Conservation (phyloP, 2,329 filamentous ascomycete species). For the Penicillium hordei region DNA sequence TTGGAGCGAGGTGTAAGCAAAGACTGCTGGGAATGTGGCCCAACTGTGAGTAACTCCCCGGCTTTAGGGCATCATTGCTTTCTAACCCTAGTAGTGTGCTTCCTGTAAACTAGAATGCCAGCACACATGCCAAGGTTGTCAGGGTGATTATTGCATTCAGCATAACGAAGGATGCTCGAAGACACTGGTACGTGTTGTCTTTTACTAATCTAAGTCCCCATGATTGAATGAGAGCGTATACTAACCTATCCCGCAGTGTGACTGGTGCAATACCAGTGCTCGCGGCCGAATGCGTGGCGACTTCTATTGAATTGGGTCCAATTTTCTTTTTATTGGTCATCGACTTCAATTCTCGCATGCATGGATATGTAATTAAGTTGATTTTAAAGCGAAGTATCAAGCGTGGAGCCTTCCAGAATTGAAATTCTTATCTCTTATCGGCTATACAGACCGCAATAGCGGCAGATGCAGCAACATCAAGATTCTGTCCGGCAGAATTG, state of each 20-base stretch:
- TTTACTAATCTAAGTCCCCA: background rate
- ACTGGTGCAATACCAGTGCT: constrained; percentile 46
- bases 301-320: constrained; percentile 21
- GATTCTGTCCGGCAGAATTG: background rate
- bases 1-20: constrained; percentile 54
- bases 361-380: background rate
- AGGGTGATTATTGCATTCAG: constrained; percentile 76
- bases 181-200: constrained; percentile 46
- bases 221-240: background rate
- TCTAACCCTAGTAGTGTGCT: constrained; percentile 59
- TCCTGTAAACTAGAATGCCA: constrained; percentile 73
- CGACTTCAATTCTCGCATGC: too few species aligned
- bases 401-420: constrained; percentile 22
- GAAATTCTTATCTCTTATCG: constrained; percentile 8
- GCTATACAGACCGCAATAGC: background rate
- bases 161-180: constrained; percentile 79
- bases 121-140: constrained; percentile 68
- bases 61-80: background rate
- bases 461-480: background rate
- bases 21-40: constrained; percentile 85
- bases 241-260: constrained; percentile 32
- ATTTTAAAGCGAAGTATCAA: constrained; percentile 4
- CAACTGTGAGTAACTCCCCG: constrained; percentile 59
- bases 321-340: background rate
- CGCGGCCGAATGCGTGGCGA: constrained; percentile 34